Base-by-base conservation (phyloP, 805 yeast species). In the Schizosaccharomyces octosporus region DNA sequence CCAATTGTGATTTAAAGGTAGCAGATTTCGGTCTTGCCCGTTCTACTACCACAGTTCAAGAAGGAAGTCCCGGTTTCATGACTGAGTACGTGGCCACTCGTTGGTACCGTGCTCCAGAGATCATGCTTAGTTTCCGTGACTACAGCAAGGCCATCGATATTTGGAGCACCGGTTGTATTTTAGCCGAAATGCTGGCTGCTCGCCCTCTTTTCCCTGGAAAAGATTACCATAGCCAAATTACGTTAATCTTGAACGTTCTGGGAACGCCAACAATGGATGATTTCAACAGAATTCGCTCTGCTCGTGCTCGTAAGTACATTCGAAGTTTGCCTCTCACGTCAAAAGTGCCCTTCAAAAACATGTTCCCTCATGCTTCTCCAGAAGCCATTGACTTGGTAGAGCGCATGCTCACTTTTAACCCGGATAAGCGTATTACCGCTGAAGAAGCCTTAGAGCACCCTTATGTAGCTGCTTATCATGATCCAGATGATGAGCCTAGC, bases 31-130 rank as follows among this genome's bases (percentile, higher is more conserved):
- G 97, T 0, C 76, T 90, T 57, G 96, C 97, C 1, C 62, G 85
- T 63, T 73, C 81, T 24, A 78, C 87, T 43, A 75, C 87, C 45
- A 75, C 70, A 29, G 64, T 67, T 79, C 63, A 75, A 74, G 83
- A 83, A 67, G 83, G 81, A 68, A 82, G 81, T 69, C 78, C 81
- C 64, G 87, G 87, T 4, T 82, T 82, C 70, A 84, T 90, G 95
- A 90, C 97, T 2, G 97, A 90, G 72, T 90, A 90, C 70, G 97
- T 90, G 55, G 97, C 97, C 9, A 90, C 97, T 3, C 76, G 97
- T 65, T 90, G 97, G 97, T 90, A 90, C 72, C 77, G 97, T 62
- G 97, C 97, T 0, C 97, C 97, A 0, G 97, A 90, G 68, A 88
- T 90, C 70, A 90, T 90, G 97, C 77, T 90, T 60, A 87, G 95